These are phyloP conservation scores for Eutrema salsugineum DNA, from an alignment of 441 rosid species.

Conservation along the genomic window DNA sequence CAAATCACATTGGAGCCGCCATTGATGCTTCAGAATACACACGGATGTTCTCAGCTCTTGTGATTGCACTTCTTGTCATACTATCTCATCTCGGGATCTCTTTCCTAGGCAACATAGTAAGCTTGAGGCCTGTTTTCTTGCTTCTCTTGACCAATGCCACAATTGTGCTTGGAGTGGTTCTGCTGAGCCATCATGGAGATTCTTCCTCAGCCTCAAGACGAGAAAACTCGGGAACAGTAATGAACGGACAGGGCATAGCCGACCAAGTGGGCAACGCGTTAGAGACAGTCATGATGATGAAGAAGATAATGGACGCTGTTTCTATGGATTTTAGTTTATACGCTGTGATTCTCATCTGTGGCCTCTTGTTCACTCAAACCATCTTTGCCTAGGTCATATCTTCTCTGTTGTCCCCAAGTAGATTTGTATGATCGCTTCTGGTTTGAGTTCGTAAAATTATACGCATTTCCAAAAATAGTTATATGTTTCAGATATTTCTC, in stretches of 20 bases:
- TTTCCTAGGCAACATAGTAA: constrained; percentile 43
- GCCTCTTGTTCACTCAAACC: constrained; percentile 41
- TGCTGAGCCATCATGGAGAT: constrained; percentile 32
- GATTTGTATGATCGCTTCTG: too few species aligned
- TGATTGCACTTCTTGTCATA: constrained; percentile 50
- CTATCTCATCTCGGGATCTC: constrained; percentile 54
- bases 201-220: constrained; percentile 17
- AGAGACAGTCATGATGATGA: constrained; percentile 55
- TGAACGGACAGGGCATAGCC: constrained; percentile 41
- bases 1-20: constrained; percentile 55
- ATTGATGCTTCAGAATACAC: constrained; percentile 45
- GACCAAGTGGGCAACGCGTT: constrained; percentile 59
- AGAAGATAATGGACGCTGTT: constrained; percentile 64
- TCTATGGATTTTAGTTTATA: constrained; percentile 72
- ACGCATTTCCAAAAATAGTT: too few species aligned
- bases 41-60: constrained; percentile 49
- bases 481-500: too few species aligned
- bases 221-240: constrained; percentile 28
- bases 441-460: too few species aligned
- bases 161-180: constrained; percentile 43
- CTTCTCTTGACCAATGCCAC: constrained; percentile 58
- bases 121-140: constrained; percentile 68
- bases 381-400: constrained; percentile 9
- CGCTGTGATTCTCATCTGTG: constrained; percentile 50
- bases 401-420: too few species aligned